phyloP scores from a whole-genome alignment of 495 filamentous ascomycete genomes.

The Margaritispora aquatica region DNA sequence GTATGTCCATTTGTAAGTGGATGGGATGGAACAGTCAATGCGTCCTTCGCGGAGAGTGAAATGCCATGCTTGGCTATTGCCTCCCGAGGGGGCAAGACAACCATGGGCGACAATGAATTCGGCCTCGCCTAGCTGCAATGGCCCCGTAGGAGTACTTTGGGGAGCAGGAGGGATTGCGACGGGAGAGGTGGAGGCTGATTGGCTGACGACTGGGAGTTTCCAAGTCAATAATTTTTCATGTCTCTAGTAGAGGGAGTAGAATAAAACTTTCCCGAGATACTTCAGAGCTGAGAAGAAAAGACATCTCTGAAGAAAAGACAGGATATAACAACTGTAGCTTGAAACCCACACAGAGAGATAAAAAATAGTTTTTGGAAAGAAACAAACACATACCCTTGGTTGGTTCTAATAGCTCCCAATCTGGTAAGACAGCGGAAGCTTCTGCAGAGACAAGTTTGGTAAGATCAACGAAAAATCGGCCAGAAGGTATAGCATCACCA shows the following conservation, averaged over 20 bases:
- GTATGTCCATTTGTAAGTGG: background rate
- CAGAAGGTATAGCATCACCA: background rate
- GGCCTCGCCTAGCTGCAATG: background rate
- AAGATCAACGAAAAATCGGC: background rate
- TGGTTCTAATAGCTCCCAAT: background rate
- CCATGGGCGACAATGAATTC: background rate
- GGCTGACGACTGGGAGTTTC: background rate
- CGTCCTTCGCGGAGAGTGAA: background rate
- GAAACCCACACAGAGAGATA: background rate
- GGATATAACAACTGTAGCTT: background rate
- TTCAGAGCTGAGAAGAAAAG: background rate
- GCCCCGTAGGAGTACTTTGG: background rate
- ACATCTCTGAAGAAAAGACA: background rate
- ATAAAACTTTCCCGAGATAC: too few relatives aligned
- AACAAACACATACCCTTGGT: background rate
- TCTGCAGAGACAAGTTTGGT: background rate
- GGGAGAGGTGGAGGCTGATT: background rate
- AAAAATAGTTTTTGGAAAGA: background rate
- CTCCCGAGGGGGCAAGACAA: background rate
- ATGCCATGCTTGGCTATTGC: background rate
- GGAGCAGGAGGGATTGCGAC: background rate
- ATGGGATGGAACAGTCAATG: background rate
- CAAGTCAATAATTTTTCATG: background rate
- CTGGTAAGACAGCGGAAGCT: background rate
- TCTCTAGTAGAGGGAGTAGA: background rate